Conservation (phyloP, 2,329 filamentous ascomycete genomes). For the Aphanoascus verrucosus region DNA sequence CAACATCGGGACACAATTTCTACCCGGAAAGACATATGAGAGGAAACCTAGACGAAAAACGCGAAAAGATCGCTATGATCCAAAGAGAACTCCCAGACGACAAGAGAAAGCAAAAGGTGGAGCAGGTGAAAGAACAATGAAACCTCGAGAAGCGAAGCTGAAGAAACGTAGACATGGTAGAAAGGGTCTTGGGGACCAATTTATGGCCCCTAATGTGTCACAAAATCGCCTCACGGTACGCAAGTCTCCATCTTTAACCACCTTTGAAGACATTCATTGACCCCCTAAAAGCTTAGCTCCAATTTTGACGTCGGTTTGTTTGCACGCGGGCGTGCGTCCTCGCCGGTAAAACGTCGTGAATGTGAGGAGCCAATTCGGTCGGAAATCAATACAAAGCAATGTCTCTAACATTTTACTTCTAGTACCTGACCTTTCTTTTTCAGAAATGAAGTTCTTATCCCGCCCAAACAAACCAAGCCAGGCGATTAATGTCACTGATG, state of each 20-base stretch:
- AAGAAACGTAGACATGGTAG: slow-evolving; percentile 20
- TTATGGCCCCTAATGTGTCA: slow-evolving; percentile 45
- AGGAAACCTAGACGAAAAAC: slow-evolving; percentile 48
- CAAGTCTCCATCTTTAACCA: not conserved
- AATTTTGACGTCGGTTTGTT: slow-evolving; percentile 30
- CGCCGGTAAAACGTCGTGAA: slow-evolving; percentile 20
- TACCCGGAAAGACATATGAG: slow-evolving; percentile 30
- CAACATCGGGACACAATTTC: not conserved
- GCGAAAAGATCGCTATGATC: slow-evolving; percentile 46
- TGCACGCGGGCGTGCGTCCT: slow-evolving; percentile 28
- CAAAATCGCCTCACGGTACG: slow-evolving; percentile 45
- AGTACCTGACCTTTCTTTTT: slow-evolving; percentile 47
- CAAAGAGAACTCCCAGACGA: slow-evolving; percentile 20
- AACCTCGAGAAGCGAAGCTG: slow-evolving; percentile 20
- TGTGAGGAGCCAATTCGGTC: slow-evolving; percentile 14
- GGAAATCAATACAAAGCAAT: not conserved
- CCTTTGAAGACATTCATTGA: slow-evolving; percentile 10
- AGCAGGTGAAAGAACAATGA: not conserved
- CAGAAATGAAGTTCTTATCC: slow-evolving; percentile 41
- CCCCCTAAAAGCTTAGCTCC: slow-evolving; percentile 28
- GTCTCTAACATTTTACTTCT: not conserved
- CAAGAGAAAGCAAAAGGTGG: not conserved
- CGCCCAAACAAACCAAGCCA: not conserved
- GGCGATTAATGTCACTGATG: not conserved
- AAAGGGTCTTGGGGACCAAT: slow-evolving; percentile 44